Evolutionary conservation across 345 rosid genomes (phyloP), one percentile per base, ranked within the genome.

Genomic region (Gossypium stocksii): DNA sequence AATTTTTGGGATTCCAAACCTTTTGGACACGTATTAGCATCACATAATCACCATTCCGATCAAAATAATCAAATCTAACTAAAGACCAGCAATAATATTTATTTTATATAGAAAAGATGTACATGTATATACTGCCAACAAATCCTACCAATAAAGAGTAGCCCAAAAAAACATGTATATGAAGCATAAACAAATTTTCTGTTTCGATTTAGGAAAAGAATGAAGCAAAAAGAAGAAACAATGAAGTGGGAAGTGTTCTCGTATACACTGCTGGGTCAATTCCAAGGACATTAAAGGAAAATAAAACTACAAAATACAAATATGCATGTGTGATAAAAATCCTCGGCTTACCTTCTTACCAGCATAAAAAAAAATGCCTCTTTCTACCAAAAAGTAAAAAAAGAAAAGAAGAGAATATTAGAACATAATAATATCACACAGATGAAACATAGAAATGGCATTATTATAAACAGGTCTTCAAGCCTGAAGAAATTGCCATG

Each of bases 351-450:
- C 80, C 51, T 71, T 66, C 73, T 9, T 22, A 70, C 46, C 56
- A 74, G 72, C 84, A 72, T 83, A 79, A 76, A 80, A 84, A 80
- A 79, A 77, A 53, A 62, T 34, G 76, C 71, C 69, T 82, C 67
- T 65, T 57, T 20, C 80, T 77, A 74, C 70, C 41, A 34, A 34
- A 34, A 5, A 34, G 41, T 48, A 34, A 48, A 54, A 34, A 41
- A 77, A 76, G 80, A 73, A 80, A 10, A 58, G 12, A 12, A 58
- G 12, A 12, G 81, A 76, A 82, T 57, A 57, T 77, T 81, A 81
- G 86, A 68, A 76, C 72, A 80, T 82, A 77, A 54, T 82, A 77
- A 14, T 79, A 22, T 82, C 74, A 80, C 83, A 83, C 77, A 48
- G 58, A 69, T 45, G 70, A 29, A 54, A 60, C 9, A 12, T 16